Evolutionary conservation across 208 protist species (phyloP), one percentile per base, ranked within the genome.

Genomic region (Leishmania major): DNA sequence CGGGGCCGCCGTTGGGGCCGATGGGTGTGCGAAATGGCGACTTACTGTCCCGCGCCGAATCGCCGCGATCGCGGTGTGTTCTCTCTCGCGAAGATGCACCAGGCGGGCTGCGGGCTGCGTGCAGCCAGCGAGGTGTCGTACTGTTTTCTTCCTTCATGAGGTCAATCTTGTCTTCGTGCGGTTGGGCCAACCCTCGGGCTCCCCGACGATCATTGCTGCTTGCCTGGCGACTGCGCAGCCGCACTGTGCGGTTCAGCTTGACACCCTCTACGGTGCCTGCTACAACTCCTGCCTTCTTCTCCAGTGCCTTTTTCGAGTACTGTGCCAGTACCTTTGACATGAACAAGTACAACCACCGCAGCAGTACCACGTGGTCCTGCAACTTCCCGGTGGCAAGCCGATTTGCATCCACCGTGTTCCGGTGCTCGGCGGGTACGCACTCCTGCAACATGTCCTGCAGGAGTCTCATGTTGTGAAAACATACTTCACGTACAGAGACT

Each of bases 321-420:
- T 89, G 83, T 2, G 84, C 84, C 17, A 97, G 77, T 51, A 95
- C 85, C 69, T 92, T 97, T 0, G 82, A 84, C 88, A 97, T 94
- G 81, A 96, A 96, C 40, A 86, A 67, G 78, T 92, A 92, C 77
- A 96, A 82, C 93, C 94, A 96, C 66, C 93, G 92, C 15, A 97
- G 87, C 40, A 96, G 82, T 53, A 82, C 49, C 35, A 97, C 78
- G 82, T 97, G 94, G 49, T 97, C 94, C 76, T 97, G 94, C 40
- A 97, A 84, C 79, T 95, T 96, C 17, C 94, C 94, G 8, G 81
- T 25, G 1, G 91, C 90, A 25, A 97, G 81, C n/a, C 94, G 91
- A 35, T 81, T 79, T 1, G 90, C 83, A 51, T 97, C 86, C 28
- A 93, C 87, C 47, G 90, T 85, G 31, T 86, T 81, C 1, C 81